Conservation (phyloP, 1,139 yeast species). For the Lodderomyces parapsilosis region DNA sequence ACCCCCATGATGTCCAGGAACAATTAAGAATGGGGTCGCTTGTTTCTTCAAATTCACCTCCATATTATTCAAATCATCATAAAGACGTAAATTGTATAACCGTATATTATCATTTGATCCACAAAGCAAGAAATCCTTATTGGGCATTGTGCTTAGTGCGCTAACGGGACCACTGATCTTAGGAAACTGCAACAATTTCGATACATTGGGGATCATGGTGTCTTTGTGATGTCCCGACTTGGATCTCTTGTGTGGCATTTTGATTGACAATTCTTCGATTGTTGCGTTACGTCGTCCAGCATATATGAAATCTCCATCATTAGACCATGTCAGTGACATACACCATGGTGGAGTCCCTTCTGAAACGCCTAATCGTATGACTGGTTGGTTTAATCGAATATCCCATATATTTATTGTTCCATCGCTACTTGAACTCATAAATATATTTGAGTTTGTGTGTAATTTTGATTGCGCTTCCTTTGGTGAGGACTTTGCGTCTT, state of each 20-base stretch:
- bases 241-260: constrained; percentile 48
- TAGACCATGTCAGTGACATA: constrained; percentile 89
- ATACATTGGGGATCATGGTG: constrained; percentile 44
- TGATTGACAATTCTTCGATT: constrained; percentile 80
- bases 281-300: constrained; percentile 89
- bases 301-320: constrained; percentile 73
- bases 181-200: constrained; percentile 71
- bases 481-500: constrained; percentile 16
- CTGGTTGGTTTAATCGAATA: constrained; percentile 50
- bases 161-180: constrained; percentile 90
- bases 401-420: constrained; percentile 89
- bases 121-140: constrained; percentile 73
- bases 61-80: constrained; percentile 33
- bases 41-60: constrained; percentile 32
- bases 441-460: constrained; percentile 52
- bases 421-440: constrained; percentile 80
- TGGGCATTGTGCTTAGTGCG: constrained; percentile 77
- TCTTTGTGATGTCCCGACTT: constrained; percentile 19
- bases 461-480: constrained; percentile 19
- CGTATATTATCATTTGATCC: constrained; percentile 91
- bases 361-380: constrained; percentile 56
- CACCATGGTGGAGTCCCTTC: constrained; percentile 91
- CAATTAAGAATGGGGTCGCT: constrained; percentile 59
- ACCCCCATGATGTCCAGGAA: constrained; percentile 64
- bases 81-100: constrained; percentile 68